Base-by-base conservation (phyloP, 805 yeast species). In the Barnettozyma pratensis region DNA sequence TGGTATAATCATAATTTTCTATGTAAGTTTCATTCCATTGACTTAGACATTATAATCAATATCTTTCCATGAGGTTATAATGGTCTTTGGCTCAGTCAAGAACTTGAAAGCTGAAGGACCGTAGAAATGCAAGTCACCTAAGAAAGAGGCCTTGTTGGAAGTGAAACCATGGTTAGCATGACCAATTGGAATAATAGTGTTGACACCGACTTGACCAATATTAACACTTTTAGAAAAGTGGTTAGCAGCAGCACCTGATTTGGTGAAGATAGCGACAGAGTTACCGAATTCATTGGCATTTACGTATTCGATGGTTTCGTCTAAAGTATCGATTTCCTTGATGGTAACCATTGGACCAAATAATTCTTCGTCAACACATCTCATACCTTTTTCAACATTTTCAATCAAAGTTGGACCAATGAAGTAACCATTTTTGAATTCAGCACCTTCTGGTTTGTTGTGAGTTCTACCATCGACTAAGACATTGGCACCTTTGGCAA, bases 121-220 rank as follows among this genome's bases (percentile, higher is more conserved):
- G 69, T 85, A 85, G 71, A 85, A 85, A 72, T 84, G 85, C 72
- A 85, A 77, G 64, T 85, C 90, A 46, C 92, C 92, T 55, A 85
- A 70, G 79, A 85, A 83, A 8, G 88, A 82, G 43, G 80, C 86
- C 71, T 82, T 83, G 69, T 80, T 80, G 25, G 91, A 90, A 12
- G 92, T 85, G 74, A 85, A 85, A 9, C 88, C 83, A 67, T 85
- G 84, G 83, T 84, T 81, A 49, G 91, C 91, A 64, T 84, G 74
- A 50, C 91, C 91, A 37, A 85, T 90, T 14, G 92, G 92, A 49
- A 85, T 82, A 25, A 88, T 87, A 32, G 84, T 87, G 63, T 85
- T 85, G 56, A 85, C 71, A 54, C 92, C 92, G 43, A 85, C 87
- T 69, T 85, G 91, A 43, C 88, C 88, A 54, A 83, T 79, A 57